Conservation (phyloP, 2,329 filamentous ascomycete genomes). For the Didymella exigua region DNA sequence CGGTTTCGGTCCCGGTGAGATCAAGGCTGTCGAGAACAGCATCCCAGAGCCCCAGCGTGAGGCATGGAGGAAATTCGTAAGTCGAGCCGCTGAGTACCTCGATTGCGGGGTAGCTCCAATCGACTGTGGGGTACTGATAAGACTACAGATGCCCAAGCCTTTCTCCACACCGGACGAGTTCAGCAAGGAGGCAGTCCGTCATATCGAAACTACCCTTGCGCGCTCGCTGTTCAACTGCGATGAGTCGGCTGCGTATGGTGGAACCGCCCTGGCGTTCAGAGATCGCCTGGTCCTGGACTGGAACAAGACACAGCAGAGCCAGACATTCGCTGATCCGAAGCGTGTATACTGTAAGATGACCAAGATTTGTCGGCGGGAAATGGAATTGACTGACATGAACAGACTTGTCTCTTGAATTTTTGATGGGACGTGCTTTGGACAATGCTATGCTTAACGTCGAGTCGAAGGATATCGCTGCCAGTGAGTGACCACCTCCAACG, state of each 20-base stretch:
- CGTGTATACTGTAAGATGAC: slow-evolving; percentile 78
- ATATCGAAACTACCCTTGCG: slow-evolving; percentile 95
- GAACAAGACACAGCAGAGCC: slow-evolving; percentile 97
- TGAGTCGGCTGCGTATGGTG: slow-evolving; percentile 87
- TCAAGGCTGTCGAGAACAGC: slow-evolving; percentile 88
- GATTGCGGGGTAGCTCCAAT: slow-evolving; percentile 26
- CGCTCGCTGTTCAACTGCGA: slow-evolving; percentile 98
- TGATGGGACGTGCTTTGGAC: slow-evolving; percentile 95
- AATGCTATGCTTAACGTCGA: slow-evolving; percentile 98
- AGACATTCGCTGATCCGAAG: slow-evolving; percentile 90
- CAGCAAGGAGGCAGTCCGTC: slow-evolving; percentile 80
- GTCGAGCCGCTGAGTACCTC: slow-evolving; percentile 31
- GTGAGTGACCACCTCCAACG: slow-evolving; percentile 55
- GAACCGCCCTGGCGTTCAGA: slow-evolving; percentile 88
- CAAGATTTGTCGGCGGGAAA: background rate
- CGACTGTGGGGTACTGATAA: slow-evolving; percentile 21
- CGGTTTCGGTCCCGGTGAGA: slow-evolving; percentile 86
- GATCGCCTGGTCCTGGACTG: slow-evolving; percentile 93
- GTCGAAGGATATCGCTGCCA: slow-evolving; percentile 80
- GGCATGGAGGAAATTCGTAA: slow-evolving; percentile 69
- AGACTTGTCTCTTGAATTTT: slow-evolving; percentile 92
- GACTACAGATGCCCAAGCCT: slow-evolving; percentile 62
- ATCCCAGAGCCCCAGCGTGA: slow-evolving; percentile 89
- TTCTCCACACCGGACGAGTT: slow-evolving; percentile 86
- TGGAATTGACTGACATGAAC: slow-evolving; percentile 21